phyloP scores from a whole-genome alignment of 768 basidiomycete genomes.

The Dioszegia aurantiaca region DNA sequence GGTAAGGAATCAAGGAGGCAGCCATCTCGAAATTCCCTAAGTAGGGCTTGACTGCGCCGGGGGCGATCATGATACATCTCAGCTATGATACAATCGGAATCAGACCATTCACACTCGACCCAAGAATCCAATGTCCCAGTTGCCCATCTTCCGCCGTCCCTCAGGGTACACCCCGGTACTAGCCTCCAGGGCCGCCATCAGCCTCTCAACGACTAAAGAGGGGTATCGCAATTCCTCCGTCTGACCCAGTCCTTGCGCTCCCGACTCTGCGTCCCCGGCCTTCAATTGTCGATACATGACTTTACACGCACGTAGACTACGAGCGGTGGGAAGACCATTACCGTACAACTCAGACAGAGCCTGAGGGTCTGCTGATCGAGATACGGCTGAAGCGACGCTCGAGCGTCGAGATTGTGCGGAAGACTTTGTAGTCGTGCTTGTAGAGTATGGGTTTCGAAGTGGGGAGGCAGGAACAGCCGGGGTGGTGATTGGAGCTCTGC shows the following conservation, averaged over 20 bases:
- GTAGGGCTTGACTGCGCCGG: no score
- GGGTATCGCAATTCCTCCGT: constrained; percentile 87
- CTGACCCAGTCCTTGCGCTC: constrained; percentile 56
- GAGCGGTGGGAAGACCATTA: not conserved
- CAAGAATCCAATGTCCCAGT: constrained; percentile 50
- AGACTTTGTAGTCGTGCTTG: not conserved
- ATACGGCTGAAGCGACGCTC: not conserved
- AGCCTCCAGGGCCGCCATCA: constrained; percentile 69
- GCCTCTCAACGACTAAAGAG: constrained; percentile 66
- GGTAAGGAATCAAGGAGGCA: constrained; percentile 15
- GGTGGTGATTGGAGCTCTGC: constrained; percentile 57
- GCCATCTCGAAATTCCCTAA: no score
- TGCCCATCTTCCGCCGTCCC: constrained; percentile 41
- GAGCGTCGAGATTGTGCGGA: constrained; percentile 10
- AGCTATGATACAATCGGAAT: not conserved
- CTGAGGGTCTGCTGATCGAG: not conserved
- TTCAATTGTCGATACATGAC: constrained; percentile 61
- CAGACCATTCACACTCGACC: constrained; percentile 30
- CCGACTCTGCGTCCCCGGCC: not conserved
- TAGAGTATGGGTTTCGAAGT: constrained; percentile 3
- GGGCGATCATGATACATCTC: no score
- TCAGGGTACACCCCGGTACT: constrained; percentile 57
- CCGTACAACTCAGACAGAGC: no score
- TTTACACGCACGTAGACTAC: constrained; percentile 59
- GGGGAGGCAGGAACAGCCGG: constrained; percentile 3